A percentile compares a stretch with the other conserved stretches of the same genome.
Conservation (phyloP, 2,329 filamentous ascomycete genomes). For the Dothideomycetes sp. region DNA sequence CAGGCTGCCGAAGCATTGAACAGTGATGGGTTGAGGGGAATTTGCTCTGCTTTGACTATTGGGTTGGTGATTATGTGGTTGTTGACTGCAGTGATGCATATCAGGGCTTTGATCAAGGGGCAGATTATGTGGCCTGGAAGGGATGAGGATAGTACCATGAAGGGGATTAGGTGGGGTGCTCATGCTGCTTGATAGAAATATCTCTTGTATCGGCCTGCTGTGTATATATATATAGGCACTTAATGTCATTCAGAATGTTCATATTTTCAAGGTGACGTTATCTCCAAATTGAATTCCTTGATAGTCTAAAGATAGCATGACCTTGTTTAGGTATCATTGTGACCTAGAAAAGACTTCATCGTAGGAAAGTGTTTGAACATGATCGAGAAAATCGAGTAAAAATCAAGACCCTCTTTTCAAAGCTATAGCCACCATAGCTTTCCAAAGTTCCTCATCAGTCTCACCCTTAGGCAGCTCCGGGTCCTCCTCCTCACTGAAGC, state of each 20-base stretch:
- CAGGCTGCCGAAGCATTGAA: constrained; percentile 45
- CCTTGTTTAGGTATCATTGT: too few species aligned
- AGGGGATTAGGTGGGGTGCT: constrained; percentile 4
- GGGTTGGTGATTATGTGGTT: constrained; percentile 48
- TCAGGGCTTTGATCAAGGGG: constrained; percentile 42
- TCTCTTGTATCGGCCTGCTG: too few species aligned
- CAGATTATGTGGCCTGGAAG: constrained; percentile 51
- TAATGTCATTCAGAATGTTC: too few species aligned
- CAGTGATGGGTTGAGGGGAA: constrained; percentile 44
- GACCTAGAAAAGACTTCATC: too few species aligned
- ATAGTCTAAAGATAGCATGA: too few species aligned
- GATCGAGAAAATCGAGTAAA: too few species aligned
- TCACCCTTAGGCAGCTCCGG: constrained; percentile 16
- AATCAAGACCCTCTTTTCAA: too few species aligned
- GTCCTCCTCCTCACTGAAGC: constrained; percentile 11
- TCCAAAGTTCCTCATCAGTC: constrained; percentile 17
- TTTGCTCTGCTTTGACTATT: constrained; percentile 49
- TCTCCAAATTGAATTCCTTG: too few species aligned
- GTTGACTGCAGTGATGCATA: constrained; percentile 41
- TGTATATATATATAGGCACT: too few species aligned
- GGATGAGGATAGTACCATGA: constrained; percentile 45
- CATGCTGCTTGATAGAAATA: constrained; percentile 3
- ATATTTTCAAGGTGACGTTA: too few species aligned
- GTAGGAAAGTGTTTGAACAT: too few species aligned
- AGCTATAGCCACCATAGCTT: constrained; percentile 18